phyloP scores from a whole-genome alignment of 257 asterid species.

The Avicennia marina region DNA sequence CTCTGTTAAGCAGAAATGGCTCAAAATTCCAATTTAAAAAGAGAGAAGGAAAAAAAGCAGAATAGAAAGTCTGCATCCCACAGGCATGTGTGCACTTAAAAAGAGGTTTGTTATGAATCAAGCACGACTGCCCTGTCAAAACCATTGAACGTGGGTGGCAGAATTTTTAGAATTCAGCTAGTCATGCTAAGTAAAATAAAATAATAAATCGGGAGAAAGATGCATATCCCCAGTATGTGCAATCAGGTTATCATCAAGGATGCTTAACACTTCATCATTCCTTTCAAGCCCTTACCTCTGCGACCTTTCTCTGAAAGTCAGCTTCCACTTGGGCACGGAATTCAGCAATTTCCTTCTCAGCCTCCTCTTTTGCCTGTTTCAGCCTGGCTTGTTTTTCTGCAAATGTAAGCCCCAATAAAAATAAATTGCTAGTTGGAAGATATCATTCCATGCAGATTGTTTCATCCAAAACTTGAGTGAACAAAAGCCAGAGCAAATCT shows the following conservation, averaged over 20 bases:
- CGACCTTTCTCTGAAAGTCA: slow-evolving; percentile 58
- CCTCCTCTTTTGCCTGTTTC: slow-evolving; percentile 74
- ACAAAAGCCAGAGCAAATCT: background rate
- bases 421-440: background rate
- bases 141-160: too few relatives aligned
- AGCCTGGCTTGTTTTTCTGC: slow-evolving; percentile 64
- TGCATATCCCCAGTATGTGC: background rate
- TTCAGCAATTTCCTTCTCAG: slow-evolving; percentile 61
- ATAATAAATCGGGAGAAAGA: background rate
- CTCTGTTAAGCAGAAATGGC: too few relatives aligned
- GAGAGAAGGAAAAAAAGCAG: too few relatives aligned
- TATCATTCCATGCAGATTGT: too few relatives aligned
- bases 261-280: background rate
- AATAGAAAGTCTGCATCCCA: too few relatives aligned
- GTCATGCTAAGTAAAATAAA: too few relatives aligned
- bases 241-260: too few relatives aligned
- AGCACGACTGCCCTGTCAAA: too few relatives aligned
- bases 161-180: too few relatives aligned
- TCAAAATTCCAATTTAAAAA: background rate
- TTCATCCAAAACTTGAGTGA: background rate
- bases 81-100: too few relatives aligned
- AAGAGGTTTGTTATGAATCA: too few relatives aligned
- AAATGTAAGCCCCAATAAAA: background rate
- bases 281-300: slow-evolving; percentile 38
- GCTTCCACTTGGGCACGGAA: slow-evolving; percentile 76